These are phyloP conservation scores for Akanthomyces muscarius DNA, from an alignment of 2,329 filamentous ascomycete genomes.

Conservation along the genomic window DNA sequence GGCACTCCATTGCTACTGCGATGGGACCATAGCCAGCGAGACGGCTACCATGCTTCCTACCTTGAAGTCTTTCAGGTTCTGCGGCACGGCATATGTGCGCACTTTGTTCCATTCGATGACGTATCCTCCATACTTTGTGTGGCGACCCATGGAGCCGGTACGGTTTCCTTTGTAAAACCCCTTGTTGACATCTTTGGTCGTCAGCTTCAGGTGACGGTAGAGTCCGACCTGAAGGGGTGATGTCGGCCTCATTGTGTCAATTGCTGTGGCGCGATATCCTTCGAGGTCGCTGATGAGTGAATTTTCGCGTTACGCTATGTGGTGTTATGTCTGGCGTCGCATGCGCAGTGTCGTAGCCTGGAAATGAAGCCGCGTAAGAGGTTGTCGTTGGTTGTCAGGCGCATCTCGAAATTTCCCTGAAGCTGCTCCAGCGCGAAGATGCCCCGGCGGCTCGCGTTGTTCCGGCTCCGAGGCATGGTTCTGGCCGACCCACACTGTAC, in stretches of 20 bases:
- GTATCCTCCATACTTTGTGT: slow-evolving; percentile 82
- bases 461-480: slow-evolving; percentile 29
- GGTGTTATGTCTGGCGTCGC: not conserved
- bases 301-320: no score
- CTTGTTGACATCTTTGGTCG: slow-evolving; percentile 87
- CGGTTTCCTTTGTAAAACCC: slow-evolving; percentile 97
- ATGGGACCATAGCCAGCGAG: not conserved
- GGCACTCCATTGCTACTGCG: not conserved
- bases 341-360: not conserved
- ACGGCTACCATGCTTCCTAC: slow-evolving; percentile 43
- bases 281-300: not conserved
- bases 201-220: slow-evolving; percentile 73
- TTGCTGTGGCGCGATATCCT: not conserved
- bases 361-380: not conserved
- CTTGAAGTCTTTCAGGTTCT: slow-evolving; percentile 64
- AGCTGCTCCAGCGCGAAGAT: not conserved
- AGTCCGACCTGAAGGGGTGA: slow-evolving; percentile 57
- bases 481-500: slow-evolving; percentile 7
- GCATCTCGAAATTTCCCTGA: slow-evolving; percentile 15
- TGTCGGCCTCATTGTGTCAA: slow-evolving; percentile 59
- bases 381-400: not conserved
- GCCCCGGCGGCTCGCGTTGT: slow-evolving; percentile 26
- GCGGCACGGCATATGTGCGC: slow-evolving; percentile 81
- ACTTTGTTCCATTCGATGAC: slow-evolving; percentile 82
- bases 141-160: slow-evolving; percentile 78